Conservation (phyloP, 768 basidiomycete genomes). For the Boletus coccyginus region DNA sequence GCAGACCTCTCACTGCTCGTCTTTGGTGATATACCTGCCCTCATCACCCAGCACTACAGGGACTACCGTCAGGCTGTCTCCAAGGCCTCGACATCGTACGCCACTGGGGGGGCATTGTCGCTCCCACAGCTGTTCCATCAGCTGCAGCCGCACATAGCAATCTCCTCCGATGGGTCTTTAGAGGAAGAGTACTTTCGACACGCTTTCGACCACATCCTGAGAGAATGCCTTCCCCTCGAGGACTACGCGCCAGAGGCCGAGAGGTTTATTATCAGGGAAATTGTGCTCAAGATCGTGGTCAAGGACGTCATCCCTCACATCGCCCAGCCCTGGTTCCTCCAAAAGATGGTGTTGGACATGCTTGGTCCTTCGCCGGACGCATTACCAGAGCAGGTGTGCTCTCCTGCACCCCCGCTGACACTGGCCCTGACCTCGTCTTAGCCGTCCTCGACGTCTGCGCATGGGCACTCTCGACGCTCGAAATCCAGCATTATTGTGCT, state of each 20-base stretch:
- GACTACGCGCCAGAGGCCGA: conserved; percentile 74
- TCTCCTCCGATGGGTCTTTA: conserved; percentile 60
- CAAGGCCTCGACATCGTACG: conserved; percentile 69
- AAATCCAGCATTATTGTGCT: conserved; percentile 61
- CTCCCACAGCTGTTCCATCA: conserved; percentile 73
- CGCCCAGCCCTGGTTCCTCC: conserved; percentile 89
- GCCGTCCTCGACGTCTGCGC: conserved; percentile 24
- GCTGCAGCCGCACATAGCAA: conserved; percentile 81
- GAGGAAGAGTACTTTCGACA: conserved; percentile 80
- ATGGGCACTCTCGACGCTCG: conserved; percentile 35
- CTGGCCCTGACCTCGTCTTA: conserved; percentile 5
- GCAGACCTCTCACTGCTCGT: conserved; percentile 61
- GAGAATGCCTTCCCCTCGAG: conserved; percentile 66
- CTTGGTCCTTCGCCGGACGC: conserved; percentile 46
- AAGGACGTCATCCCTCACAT: conserved; percentile 65
- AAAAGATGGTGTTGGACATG: conserved; percentile 62
- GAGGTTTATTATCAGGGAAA: conserved; percentile 80
- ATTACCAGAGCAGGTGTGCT: conserved; percentile 19
- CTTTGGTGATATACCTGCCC: conserved; percentile 57
- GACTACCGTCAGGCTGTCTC: conserved; percentile 71
- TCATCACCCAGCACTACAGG: conserved; percentile 71
- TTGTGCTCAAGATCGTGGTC: conserved; percentile 75
- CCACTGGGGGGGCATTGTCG: conserved; percentile 58
- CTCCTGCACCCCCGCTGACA: neutral
- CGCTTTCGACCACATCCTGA: conserved; percentile 73